Evolutionary conservation across 2,329 filamentous ascomycete genomes (phyloP), one percentile per base, ranked within the genome.

Genomic region (Mariannaea elegans): DNA sequence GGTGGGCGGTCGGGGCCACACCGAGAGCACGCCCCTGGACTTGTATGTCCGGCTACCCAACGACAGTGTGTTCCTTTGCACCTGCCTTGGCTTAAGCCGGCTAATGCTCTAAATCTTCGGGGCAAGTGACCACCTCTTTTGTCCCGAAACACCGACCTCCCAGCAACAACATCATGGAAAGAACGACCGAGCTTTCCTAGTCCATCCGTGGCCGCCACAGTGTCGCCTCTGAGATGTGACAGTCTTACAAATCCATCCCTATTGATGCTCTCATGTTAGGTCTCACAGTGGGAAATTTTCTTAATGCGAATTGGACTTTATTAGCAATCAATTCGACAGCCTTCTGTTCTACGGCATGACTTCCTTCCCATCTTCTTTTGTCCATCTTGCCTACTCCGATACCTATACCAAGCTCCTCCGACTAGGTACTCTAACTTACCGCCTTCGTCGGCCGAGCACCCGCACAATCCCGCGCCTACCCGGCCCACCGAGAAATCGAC

Each of bases 391-490:
- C 24, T 42, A 36, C 39, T 45, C 61, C 65, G 56, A 44, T 19
- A 18, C 65, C 38, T 41, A 65, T 63, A 56, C 51, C 38, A 42
- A 51, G 38, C 16, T 19, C 31, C 47, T 56, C 48, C 44, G 34
- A 62, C 31, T 23, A 48, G 27, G n/a, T n/a, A n/a, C n/a, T n/a
- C n/a, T n/a, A n/a, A n/a, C n/a, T n/a, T n/a, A 39, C 21, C 59
- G 49, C 67, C 63, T 34, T 53, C 50, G 39, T 14, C 50, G 18
- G 31, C 56, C 42, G 59, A 62, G 47, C 32, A 58, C 52, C 67
- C 64, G 67, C 55, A 46, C 58, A 62, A 59, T 62, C 67, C 67
- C 67, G 67, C 62, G 56, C 57, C 54, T 70, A 70, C 62, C 67
- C 67, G 67, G 46, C 48, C 46, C 46, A 48, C 62, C 48, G 57